Conservation (phyloP, 1,284 basidiomycete genomes). For the Microbotryum silenes-acaulis region DNA sequence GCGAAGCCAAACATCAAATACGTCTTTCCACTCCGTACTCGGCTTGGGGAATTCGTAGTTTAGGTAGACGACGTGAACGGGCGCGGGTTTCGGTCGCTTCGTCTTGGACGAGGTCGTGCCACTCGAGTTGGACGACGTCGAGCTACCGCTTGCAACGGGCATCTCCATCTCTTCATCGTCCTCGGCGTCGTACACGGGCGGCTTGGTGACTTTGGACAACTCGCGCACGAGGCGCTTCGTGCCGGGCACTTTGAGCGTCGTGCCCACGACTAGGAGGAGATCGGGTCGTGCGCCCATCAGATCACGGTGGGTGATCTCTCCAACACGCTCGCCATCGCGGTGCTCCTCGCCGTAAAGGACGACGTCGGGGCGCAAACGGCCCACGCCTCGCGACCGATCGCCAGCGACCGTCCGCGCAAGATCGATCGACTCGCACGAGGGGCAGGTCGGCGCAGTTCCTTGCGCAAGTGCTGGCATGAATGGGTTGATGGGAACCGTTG, state of each 20-base stretch:
- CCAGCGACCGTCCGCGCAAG: constrained; percentile 58
- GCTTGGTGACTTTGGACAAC: constrained; percentile 69
- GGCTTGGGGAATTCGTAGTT: constrained; percentile 85
- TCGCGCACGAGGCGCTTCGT: constrained; percentile 89
- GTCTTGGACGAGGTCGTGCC: constrained; percentile 5
- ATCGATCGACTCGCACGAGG: constrained; percentile 64
- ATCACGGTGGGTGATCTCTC: constrained; percentile 66
- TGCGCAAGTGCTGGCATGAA: constrained; percentile 53
- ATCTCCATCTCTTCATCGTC: constrained; percentile 29
- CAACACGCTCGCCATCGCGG: constrained; percentile 78
- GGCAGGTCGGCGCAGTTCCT: constrained; percentile 60
- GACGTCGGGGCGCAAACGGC: constrained; percentile 73
- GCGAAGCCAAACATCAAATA: constrained; percentile 85
- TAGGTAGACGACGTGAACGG: constrained; percentile 68
- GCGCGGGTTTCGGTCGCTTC: constrained; percentile 42
- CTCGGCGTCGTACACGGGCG: constrained; percentile 5
- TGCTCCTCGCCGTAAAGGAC: constrained; percentile 86
- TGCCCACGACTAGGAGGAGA: constrained; percentile 80
- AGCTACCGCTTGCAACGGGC: constrained; percentile 1
- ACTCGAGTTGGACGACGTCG: constrained; percentile 1
- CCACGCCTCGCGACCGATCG: constrained; percentile 72
- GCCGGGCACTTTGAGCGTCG: constrained; percentile 79
- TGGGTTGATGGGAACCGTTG: constrained; percentile 49
- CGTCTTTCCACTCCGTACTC: constrained; percentile 76
- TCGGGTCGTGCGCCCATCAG: constrained; percentile 61